Evolutionary conservation across 2,329 filamentous ascomycete genomes (phyloP).

Genomic region (Aspergillus sp.): DNA sequence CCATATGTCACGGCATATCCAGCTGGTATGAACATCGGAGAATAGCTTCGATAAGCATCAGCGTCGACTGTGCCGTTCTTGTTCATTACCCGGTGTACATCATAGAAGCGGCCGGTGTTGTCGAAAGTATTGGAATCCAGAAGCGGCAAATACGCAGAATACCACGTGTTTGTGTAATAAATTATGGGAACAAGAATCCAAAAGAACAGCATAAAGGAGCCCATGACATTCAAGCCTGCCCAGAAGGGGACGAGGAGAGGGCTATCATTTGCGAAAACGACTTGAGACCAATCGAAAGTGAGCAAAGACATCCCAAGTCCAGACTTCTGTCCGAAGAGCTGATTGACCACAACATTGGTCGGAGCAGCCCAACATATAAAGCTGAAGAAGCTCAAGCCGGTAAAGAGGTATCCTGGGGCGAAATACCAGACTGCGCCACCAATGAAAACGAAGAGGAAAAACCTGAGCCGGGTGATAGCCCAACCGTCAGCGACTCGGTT

Average conservation of each 20-base stretch:
- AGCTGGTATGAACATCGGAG: constrained; percentile 63
- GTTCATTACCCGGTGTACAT: constrained; percentile 61
- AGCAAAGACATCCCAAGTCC: constrained; percentile 68
- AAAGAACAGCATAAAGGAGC: constrained; percentile 45
- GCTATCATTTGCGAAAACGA: constrained; percentile 66
- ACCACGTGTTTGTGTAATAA: constrained; percentile 57
- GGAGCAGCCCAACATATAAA: constrained; percentile 72
- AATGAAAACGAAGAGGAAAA: constrained; percentile 37
- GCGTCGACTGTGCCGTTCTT: constrained; percentile 57
- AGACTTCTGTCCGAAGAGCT: constrained; percentile 68
- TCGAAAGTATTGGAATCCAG: constrained; percentile 63
- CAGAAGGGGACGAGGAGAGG: constrained; percentile 66
- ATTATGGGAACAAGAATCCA: constrained; percentile 45
- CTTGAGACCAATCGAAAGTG: constrained; percentile 74
- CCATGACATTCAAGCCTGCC: constrained; percentile 45
- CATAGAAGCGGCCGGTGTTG: constrained; percentile 61
- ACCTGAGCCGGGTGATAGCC: constrained; percentile 38
- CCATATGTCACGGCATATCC: constrained; percentile 60
- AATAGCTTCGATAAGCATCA: constrained; percentile 62
- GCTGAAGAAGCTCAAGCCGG: constrained; percentile 68
- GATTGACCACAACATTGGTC: constrained; percentile 67
- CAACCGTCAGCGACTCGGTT: constrained; percentile 44
- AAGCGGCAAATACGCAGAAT: constrained; percentile 61
- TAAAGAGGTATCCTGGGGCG: constrained; percentile 64
- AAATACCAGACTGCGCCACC: constrained; percentile 39